phyloP scores from a whole-genome alignment of 768 basidiomycete species.

The Panaeolus cyanescens region DNA sequence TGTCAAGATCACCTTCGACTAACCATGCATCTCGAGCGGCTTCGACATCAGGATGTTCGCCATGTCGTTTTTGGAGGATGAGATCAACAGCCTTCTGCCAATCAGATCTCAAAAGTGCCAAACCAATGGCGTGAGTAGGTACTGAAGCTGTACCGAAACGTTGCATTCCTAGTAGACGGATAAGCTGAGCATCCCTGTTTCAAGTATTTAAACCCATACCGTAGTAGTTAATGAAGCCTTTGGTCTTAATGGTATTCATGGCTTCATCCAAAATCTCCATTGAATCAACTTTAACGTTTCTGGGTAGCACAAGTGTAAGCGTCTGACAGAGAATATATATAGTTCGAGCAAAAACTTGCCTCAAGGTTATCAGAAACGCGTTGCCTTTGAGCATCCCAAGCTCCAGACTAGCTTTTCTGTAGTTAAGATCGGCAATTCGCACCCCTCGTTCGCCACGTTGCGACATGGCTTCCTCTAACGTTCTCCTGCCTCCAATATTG shows the following conservation, averaged over 20 bases:
- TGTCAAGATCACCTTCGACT: constrained; percentile 77
- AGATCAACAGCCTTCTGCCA: constrained; percentile 88
- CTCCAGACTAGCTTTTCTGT: constrained; percentile 80
- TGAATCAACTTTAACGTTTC: constrained; percentile 84
- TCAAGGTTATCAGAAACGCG: constrained; percentile 89
- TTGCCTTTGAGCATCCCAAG: constrained; percentile 98
- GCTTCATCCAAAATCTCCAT: constrained; percentile 72
- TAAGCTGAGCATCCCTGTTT: constrained; percentile 9
- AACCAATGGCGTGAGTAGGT: constrained; percentile 92
- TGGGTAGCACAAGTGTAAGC: constrained; percentile 25
- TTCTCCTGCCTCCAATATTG: constrained; percentile 58
- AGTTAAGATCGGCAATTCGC: constrained; percentile 85
- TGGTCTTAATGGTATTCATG: constrained; percentile 73
- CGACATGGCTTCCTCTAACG: constrained; percentile 55
- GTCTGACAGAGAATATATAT: not conserved
- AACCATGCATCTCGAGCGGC: constrained; percentile 87
- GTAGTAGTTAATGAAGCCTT: constrained; percentile 98
- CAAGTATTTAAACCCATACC: constrained; percentile 43
- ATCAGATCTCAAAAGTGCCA: constrained; percentile 85
- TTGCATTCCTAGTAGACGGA: constrained; percentile 78
- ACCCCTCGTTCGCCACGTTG: constrained; percentile 89
- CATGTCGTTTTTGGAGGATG: constrained; percentile 80
- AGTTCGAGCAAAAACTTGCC: constrained; percentile 48
- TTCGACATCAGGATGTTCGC: constrained; percentile 91
- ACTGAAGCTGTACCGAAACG: constrained; percentile 97